These are phyloP conservation scores for Cladosporium sp. DNA, from an alignment of 2,329 filamentous ascomycete genomes.

Conservation along the genomic window DNA sequence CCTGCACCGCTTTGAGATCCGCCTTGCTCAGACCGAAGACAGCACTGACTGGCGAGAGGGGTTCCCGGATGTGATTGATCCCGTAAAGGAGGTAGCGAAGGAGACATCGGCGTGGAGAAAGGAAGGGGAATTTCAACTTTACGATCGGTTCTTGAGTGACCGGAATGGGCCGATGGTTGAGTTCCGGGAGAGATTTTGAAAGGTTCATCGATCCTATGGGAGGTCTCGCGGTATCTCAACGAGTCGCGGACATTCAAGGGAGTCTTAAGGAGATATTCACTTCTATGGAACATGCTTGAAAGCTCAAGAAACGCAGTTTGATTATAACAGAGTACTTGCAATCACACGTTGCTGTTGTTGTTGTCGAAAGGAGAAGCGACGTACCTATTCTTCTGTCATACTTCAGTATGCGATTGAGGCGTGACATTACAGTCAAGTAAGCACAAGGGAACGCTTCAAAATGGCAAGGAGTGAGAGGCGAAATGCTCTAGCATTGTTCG, in stretches of 20 bases:
- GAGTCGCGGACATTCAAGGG: background rate
- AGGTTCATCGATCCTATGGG: background rate
- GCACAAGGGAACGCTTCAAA: background rate
- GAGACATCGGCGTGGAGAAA: slow-evolving; percentile 50
- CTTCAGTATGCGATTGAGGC: background rate
- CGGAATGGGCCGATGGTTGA: slow-evolving; percentile 72
- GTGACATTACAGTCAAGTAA: background rate
- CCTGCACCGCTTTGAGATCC: slow-evolving; percentile 21
- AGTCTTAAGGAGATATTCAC: background rate
- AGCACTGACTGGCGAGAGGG: background rate
- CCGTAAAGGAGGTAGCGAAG: background rate
- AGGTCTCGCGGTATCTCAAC: background rate
- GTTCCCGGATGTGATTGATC: background rate
- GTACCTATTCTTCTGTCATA: background rate
- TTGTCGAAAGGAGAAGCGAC: background rate
- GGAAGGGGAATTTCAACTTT: slow-evolving; percentile 64
- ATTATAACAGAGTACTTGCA: background rate
- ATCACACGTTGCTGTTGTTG: too few relatives aligned
- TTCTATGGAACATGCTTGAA: background rate
- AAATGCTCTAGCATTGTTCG: background rate
- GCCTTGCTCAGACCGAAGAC: background rate
- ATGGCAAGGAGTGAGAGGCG: background rate
- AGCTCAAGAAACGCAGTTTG: background rate
- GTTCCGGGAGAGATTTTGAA: slow-evolving; percentile 32
- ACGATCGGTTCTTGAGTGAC: slow-evolving; percentile 71